These are phyloP conservation scores for Caryopteris hybrid DNA, from an alignment of 305 asterid species.

Conservation along the genomic window DNA sequence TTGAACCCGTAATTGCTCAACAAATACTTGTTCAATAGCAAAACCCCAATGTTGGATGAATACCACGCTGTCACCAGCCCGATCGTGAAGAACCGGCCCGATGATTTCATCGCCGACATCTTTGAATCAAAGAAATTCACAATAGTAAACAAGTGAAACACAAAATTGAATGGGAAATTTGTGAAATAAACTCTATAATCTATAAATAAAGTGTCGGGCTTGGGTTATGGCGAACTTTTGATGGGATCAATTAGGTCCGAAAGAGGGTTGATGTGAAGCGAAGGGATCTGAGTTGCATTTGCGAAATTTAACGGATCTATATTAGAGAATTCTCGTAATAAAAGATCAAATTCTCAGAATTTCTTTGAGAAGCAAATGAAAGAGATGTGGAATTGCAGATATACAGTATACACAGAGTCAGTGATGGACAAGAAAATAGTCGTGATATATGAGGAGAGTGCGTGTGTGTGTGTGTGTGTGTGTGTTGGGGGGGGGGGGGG, in stretches of 20 bases:
- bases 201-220: neutral
- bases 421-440: constrained; percentile 1
- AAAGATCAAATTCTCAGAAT: neutral
- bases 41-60: constrained; percentile 73
- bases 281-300: constrained; percentile 38
- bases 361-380: neutral
- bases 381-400: constrained; percentile 6
- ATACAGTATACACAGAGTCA: neutral
- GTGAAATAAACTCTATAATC: neutral
- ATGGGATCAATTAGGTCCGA: constrained; percentile 23
- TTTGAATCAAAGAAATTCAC: neutral
- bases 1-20: constrained; percentile 71
- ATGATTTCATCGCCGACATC: constrained; percentile 43
- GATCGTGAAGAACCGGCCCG: constrained; percentile 55
- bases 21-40: constrained; percentile 68
- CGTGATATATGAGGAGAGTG: neutral
- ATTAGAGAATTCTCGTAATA: neutral
- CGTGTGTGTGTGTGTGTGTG: neutral
- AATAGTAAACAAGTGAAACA: neutral
- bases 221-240: neutral
- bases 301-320: constrained; percentile 28
- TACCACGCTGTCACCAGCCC: constrained; percentile 75
- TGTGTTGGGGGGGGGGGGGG: neutral
- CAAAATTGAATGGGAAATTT: neutral
- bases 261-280: constrained; percentile 15